Percentiles rank a stretch among this genome's conserved stretches.
Conservation (phyloP, 441 rosid species). For the Macaranga tanarius region DNA sequence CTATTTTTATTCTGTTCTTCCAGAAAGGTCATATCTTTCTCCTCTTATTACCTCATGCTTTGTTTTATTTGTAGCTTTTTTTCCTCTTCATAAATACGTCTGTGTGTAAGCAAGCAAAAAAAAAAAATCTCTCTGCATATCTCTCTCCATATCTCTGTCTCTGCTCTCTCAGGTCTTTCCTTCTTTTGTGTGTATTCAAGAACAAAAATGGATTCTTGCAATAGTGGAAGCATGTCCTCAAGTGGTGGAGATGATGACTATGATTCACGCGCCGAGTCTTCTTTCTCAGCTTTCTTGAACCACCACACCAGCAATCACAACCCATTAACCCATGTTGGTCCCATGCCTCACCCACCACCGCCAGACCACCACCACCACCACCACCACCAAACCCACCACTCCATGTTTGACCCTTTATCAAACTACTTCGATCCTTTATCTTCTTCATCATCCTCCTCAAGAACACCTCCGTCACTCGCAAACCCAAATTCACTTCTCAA, state of each 20-base stretch:
- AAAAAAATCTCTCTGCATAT: slow-evolving; percentile 15
- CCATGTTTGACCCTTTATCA: slow-evolving; percentile 41
- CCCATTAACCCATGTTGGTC: slow-evolving; percentile 35
- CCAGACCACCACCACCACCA: slow-evolving; percentile 9
- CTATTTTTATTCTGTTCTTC: slow-evolving; percentile 19
- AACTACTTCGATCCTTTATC: slow-evolving; percentile 45
- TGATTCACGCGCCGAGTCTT: slow-evolving; percentile 49
- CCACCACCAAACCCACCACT: slow-evolving; percentile 19
- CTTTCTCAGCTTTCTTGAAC: slow-evolving; percentile 45
- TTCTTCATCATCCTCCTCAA: slow-evolving; percentile 30
- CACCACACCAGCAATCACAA: slow-evolving; percentile 23
- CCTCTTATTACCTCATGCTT: slow-evolving; percentile 33
- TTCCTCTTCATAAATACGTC: slow-evolving; percentile 25
- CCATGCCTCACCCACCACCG: slow-evolving; percentile 31
- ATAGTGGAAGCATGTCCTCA: slow-evolving; percentile 72
- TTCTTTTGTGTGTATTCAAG: background rate
- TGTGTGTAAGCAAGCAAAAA: slow-evolving; percentile 11
- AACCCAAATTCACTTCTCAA: slow-evolving; percentile 39
- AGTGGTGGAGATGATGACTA: slow-evolving; percentile 68
- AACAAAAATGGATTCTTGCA: slow-evolving; percentile 62
- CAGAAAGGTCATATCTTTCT: slow-evolving; percentile 23
- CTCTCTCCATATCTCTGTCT: slow-evolving; percentile 24
- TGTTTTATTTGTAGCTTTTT: slow-evolving; percentile 27
- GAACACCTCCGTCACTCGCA: slow-evolving; percentile 20
- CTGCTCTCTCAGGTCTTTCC: slow-evolving; percentile 16